These are phyloP conservation scores for Termitomyces heimii DNA, from an alignment of 768 basidiomycete species.

Conservation along the genomic window DNA sequence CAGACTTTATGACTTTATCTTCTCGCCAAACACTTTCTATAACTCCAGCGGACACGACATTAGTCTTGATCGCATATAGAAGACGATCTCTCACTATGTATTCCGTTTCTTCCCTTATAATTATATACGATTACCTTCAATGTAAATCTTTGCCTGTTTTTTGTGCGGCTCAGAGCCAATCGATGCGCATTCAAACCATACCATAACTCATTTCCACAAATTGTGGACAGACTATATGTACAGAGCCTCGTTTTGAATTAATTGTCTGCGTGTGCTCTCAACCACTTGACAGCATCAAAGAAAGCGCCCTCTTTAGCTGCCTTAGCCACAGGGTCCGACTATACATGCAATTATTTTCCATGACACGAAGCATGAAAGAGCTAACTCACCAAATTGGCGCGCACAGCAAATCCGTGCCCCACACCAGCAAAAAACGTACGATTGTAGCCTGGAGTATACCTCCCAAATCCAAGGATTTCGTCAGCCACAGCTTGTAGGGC, in stretches of 20 bases:
- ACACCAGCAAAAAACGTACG: conserved; percentile 13
- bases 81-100: not conserved
- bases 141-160: not conserved
- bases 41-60: not conserved
- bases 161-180: not conserved
- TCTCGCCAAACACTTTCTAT: too few relatives aligned
- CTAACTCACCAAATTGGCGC: conserved; percentile 10
- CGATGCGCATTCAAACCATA: not conserved
- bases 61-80: not conserved
- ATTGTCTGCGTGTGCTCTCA: conserved; percentile 1
- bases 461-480: conserved; percentile 9
- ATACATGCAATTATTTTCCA: not conserved
- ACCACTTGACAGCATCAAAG: conserved; percentile 13
- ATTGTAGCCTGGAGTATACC: conserved; percentile 11
- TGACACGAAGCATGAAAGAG: not conserved
- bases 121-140: not conserved
- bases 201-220: not conserved
- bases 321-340: conserved; percentile 14
- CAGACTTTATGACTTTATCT: too few relatives aligned
- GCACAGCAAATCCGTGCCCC: conserved; percentile 13
- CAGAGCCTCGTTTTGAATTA: not conserved
- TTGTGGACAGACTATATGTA: not conserved
- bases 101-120: not conserved
- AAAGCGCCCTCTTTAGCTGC: conserved; percentile 14
- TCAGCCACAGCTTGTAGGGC: conserved; percentile 11